phyloP scores from a whole-genome alignment of 2,329 filamentous ascomycete species.

The Scleromitrula shiraiana region DNA sequence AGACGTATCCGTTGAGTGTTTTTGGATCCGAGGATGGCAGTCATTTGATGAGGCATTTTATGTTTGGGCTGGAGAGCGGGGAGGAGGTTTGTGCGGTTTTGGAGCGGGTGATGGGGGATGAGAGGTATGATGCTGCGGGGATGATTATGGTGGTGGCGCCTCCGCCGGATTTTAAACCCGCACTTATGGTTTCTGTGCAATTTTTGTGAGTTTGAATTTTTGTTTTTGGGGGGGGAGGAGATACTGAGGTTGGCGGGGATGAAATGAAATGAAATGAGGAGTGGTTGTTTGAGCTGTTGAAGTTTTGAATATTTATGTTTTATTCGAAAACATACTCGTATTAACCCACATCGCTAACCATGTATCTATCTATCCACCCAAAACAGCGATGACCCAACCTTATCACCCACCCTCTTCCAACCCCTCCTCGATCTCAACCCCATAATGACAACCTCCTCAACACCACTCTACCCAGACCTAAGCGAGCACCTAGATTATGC shows the following conservation, averaged over 20 bases:
- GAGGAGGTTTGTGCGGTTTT: background rate
- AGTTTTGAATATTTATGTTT: no score
- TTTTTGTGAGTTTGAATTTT: background rate
- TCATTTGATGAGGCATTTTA: background rate
- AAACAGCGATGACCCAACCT: background rate
- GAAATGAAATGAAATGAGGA: no score
- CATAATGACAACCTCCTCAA: background rate
- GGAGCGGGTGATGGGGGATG: background rate
- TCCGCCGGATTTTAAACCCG: background rate
- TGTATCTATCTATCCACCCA: no score
- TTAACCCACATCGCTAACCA: no score
- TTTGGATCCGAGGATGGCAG: background rate
- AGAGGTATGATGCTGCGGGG: background rate
- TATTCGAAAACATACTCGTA: no score
- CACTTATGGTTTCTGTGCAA: background rate
- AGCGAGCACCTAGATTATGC: conserved; percentile 1
- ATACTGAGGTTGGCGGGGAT: no score
- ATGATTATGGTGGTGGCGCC: background rate
- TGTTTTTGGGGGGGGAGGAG: no score
- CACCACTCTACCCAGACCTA: background rate
- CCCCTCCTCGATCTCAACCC: background rate
- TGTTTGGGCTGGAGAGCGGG: background rate
- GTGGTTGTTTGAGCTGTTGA: no score
- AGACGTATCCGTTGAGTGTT: background rate
- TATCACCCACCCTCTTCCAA: background rate